Conservation (phyloP, 140 eudicot species). For the Cichorium intybus region DNA sequence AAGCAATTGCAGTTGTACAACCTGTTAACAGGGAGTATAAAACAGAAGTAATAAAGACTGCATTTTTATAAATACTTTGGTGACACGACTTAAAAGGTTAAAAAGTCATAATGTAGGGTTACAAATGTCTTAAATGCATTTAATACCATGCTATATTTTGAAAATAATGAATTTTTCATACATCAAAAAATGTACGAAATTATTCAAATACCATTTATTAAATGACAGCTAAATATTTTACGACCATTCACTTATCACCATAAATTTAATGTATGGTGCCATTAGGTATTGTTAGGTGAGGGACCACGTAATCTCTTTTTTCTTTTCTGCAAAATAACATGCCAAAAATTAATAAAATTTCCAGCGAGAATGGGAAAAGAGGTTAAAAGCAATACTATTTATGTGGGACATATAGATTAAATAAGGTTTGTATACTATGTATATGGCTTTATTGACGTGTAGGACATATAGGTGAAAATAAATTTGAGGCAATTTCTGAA, state of each 20-base stretch:
- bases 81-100: not conserved
- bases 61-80: conserved; percentile 2
- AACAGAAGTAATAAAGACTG: conserved; percentile 16
- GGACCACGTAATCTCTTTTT: conserved; percentile 29
- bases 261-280: conserved; percentile 10
- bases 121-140: conserved; percentile 6
- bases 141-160: conserved; percentile 18
- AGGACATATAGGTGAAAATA: conserved; percentile 17
- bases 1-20: conserved; percentile 11
- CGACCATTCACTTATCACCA: conserved; percentile 26
- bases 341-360: conserved; percentile 19
- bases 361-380: not conserved
- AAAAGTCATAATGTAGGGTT: conserved; percentile 16
- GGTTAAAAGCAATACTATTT: conserved; percentile 6
- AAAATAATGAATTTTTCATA: conserved; percentile 11
- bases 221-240: conserved; percentile 17
- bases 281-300: conserved; percentile 14
- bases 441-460: conserved; percentile 21
- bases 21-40: not conserved
- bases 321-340: conserved; percentile 22
- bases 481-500: conserved; percentile 4
- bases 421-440: conserved; percentile 13
- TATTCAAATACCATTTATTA: conserved; percentile 2
- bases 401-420: conserved; percentile 25
- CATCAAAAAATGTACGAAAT: not conserved